Conservation (phyloP, 148 eudicot species). For the Chenopodium formosanum region DNA sequence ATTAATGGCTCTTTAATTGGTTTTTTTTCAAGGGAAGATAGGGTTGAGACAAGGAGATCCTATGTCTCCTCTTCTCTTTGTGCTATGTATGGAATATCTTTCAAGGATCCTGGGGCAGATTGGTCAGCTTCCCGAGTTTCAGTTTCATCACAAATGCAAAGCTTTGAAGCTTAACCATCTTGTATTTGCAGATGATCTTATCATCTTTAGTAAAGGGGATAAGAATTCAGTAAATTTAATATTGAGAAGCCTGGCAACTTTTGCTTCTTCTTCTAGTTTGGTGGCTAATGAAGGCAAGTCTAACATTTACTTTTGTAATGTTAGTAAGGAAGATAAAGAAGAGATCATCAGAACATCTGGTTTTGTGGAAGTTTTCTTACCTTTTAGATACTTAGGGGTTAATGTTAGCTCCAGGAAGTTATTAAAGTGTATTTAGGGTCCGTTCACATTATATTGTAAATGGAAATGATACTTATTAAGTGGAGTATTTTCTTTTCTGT, state of each 20-base stretch:
- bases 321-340: not conserved
- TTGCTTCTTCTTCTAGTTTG: not conserved
- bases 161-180: not conserved
- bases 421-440: too few species aligned
- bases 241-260: not conserved
- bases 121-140: not conserved
- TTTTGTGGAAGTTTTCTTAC: not conserved
- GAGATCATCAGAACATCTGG: not conserved
- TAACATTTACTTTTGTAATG: not conserved
- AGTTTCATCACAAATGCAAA: not conserved
- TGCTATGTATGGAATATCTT: not conserved
- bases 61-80: not conserved
- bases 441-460: not conserved
- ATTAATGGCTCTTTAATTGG: not conserved
- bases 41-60: not conserved
- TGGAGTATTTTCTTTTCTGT: slow-evolving; percentile 23
- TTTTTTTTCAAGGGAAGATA: not conserved
- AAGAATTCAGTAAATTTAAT: not conserved
- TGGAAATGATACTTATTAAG: slow-evolving; percentile 29
- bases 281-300: not conserved
- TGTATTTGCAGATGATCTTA: not conserved
- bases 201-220: not conserved
- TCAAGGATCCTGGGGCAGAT: not conserved
- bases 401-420: not conserved
- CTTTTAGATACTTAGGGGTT: not conserved